Conservation (phyloP, 805 yeast species). For the Lipomyces mesembrius region DNA sequence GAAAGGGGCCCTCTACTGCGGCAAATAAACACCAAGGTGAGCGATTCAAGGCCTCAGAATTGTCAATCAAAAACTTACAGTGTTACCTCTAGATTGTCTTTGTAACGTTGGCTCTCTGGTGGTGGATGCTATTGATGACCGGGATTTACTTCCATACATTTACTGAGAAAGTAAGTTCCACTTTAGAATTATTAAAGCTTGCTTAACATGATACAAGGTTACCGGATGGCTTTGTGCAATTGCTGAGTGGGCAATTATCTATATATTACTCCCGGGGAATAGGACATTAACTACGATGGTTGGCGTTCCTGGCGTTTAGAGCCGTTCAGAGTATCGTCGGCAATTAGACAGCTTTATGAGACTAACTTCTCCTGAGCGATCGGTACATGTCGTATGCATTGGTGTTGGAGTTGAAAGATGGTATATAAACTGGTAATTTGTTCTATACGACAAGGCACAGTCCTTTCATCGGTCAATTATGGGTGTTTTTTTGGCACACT, state of each 20-base stretch:
- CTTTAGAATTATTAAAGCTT: not conserved
- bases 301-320: constrained; percentile 32
- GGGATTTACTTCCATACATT: constrained; percentile 82
- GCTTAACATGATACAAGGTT: constrained; percentile 17
- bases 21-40: constrained; percentile 34
- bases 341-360: not conserved
- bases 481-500: too few species aligned
- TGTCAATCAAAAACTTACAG: not conserved
- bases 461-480: too few species aligned
- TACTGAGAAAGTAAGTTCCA: constrained; percentile 56
- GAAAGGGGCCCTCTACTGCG: constrained; percentile 39
- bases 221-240: constrained; percentile 37
- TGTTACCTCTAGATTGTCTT: constrained; percentile 41
- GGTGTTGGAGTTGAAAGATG: not conserved
- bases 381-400: not conserved
- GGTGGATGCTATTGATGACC: constrained; percentile 87
- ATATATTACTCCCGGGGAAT: constrained; percentile 22
- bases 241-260: constrained; percentile 32
- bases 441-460: too few species aligned
- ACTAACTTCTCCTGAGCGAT: not conserved
- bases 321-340: too few species aligned
- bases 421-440: too few species aligned
- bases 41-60: not conserved
- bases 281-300: constrained; percentile 13
- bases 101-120: constrained; percentile 61